Evolutionary conservation across 2,329 filamentous ascomycete species (phyloP).

Genomic region (Monascus ruber): DNA sequence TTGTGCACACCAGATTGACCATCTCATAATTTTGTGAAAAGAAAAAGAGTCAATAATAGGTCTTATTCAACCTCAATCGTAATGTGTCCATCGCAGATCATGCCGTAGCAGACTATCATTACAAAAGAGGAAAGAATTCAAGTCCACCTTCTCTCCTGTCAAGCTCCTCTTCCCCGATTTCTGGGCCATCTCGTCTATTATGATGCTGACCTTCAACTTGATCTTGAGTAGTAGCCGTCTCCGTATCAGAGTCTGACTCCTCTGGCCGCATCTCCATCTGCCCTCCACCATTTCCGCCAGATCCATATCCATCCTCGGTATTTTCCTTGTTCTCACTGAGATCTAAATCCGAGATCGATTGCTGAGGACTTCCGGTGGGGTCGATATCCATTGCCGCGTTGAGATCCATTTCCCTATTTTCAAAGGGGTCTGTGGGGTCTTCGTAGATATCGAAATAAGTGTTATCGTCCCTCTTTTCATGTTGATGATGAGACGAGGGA

Average conservation of each 20-base stretch:
- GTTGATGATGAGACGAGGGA: neutral
- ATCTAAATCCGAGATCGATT: neutral
- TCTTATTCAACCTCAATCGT: too few species aligned
- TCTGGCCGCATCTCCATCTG: neutral
- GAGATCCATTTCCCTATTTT: neutral
- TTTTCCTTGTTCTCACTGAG: neutral
- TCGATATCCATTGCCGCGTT: neutral
- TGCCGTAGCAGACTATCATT: too few species aligned
- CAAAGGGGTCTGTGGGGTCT: neutral
- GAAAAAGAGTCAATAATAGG: too few species aligned
- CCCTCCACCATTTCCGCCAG: neutral
- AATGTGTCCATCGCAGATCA: too few species aligned
- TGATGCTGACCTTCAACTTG: neutral
- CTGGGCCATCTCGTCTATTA: too few species aligned
- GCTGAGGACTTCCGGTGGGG: neutral
- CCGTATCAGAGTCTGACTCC: neutral
- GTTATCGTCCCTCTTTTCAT: neutral
- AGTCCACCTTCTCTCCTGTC: too few species aligned
- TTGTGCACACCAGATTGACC: too few species aligned
- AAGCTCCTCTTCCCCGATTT: too few species aligned
- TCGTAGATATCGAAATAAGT: neutral
- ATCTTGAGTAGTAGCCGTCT: neutral
- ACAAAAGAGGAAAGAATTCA: too few species aligned
- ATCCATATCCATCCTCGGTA: neutral
- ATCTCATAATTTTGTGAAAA: too few species aligned